Conservation (phyloP, 1,284 basidiomycete species). For the Ceratobasidium papillatum region DNA sequence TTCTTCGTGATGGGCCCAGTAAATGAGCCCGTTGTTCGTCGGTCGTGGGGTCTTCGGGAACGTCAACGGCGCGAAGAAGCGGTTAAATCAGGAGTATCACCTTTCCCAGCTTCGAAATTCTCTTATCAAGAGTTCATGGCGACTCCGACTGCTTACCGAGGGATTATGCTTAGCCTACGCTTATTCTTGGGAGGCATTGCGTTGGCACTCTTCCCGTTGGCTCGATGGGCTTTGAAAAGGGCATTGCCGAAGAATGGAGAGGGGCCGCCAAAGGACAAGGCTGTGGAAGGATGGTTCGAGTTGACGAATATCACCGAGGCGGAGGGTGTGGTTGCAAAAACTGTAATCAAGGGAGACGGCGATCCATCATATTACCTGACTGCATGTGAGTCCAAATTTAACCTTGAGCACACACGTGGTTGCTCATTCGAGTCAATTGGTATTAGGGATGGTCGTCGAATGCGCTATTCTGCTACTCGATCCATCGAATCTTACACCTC, state of each 20-base stretch:
- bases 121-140: constrained; percentile 76
- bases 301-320: constrained; percentile 64
- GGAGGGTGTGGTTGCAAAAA: constrained; percentile 66
- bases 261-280: constrained; percentile 68
- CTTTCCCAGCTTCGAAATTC: constrained; percentile 69
- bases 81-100: constrained; percentile 42
- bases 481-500: constrained; percentile 58
- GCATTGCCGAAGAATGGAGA: constrained; percentile 64
- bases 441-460: constrained; percentile 76
- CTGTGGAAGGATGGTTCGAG: constrained; percentile 65
- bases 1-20: constrained; percentile 69
- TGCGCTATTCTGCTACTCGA: constrained; percentile 73
- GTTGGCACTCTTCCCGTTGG: constrained; percentile 25
- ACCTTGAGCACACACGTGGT: background rate
- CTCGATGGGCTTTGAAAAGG: constrained; percentile 60
- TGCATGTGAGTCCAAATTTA: constrained; percentile 57
- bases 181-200: constrained; percentile 53
- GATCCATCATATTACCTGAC: constrained; percentile 83
- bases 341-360: constrained; percentile 68
- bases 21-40: constrained; percentile 77
- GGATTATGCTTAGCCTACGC: constrained; percentile 56
- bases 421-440: background rate
- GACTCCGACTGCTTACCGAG: constrained; percentile 56
- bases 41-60: constrained; percentile 75
- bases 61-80: constrained; percentile 44